Conservation (phyloP, 2,329 filamentous ascomycete genomes). For the Colletotrichum orbiculare region DNA sequence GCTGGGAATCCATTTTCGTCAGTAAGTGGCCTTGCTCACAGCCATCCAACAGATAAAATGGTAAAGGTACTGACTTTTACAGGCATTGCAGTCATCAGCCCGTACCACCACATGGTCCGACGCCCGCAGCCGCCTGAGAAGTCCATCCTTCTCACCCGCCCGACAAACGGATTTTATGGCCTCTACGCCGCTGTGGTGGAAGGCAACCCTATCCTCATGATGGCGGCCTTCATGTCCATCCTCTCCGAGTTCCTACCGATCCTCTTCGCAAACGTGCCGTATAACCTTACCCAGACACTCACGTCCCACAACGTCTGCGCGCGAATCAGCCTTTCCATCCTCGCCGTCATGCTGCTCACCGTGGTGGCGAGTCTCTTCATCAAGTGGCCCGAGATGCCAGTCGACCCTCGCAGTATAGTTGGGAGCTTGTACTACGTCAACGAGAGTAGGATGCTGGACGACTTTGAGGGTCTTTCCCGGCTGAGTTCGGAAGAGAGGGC, state of each 20-base stretch:
- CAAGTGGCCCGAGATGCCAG: constrained; percentile 56
- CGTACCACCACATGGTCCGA: constrained; percentile 53
- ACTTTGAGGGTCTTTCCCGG: constrained; percentile 34
- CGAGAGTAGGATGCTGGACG: constrained; percentile 33
- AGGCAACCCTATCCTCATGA: constrained; percentile 52
- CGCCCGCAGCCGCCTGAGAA: constrained; percentile 48
- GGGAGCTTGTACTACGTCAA: constrained; percentile 57
- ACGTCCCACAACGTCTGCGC: constrained; percentile 54
- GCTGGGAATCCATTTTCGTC: constrained; percentile 54
- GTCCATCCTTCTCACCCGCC: constrained; percentile 54
- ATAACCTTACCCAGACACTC: constrained; percentile 54
- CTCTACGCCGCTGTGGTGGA: constrained; percentile 50
- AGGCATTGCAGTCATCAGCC: constrained; percentile 59
- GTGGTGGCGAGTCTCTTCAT: constrained; percentile 54
- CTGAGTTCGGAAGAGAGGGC: constrained; percentile 21
- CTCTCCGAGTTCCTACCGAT: constrained; percentile 63
- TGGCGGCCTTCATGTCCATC: constrained; percentile 55
- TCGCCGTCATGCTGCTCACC: constrained; percentile 56
- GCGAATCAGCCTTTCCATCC: constrained; percentile 50
- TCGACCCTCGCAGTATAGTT: constrained; percentile 59
- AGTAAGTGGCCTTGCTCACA: constrained; percentile 40
- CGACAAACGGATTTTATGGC: constrained; percentile 58
- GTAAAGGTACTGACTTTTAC: background rate
- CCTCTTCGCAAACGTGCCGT: constrained; percentile 60
- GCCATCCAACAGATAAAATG: background rate